These are phyloP conservation scores for Truncatella angustata DNA, from an alignment of 2,329 filamentous ascomycete species.

Conservation along the genomic window DNA sequence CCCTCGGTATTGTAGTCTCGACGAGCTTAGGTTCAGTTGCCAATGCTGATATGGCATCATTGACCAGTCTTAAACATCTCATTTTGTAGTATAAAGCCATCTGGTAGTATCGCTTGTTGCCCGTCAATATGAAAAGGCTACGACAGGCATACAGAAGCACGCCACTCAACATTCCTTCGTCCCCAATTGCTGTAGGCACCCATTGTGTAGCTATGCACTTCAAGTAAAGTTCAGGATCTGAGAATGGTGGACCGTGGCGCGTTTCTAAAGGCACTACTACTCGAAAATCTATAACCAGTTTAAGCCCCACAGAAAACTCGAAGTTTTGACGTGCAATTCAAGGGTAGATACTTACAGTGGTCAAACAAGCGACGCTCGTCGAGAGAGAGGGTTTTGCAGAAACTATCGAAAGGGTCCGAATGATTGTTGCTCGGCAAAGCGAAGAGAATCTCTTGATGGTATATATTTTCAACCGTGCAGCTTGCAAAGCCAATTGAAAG, in stretches of 20 bases:
- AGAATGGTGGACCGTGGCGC: background rate
- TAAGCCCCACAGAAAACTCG: background rate
- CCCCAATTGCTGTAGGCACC: background rate
- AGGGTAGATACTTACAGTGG: background rate
- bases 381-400: background rate
- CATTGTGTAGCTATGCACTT: background rate
- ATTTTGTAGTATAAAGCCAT: background rate
- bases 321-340: background rate
- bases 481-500: background rate
- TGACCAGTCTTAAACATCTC: background rate
- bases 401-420: background rate
- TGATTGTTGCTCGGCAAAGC: background rate
- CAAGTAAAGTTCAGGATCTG: background rate
- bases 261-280: background rate
- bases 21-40: too few relatives aligned
- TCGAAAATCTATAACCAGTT: background rate
- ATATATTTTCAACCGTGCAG: too few relatives aligned
- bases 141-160: background rate
- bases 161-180: background rate
- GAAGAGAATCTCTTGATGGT: too few relatives aligned
- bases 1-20: background rate
- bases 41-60: background rate
- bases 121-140: background rate
- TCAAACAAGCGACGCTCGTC: background rate
- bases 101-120: background rate